Evolutionary conservation across 176 grass and related monocot species (phyloP).

Genomic region (Oryza meridionalis): DNA sequence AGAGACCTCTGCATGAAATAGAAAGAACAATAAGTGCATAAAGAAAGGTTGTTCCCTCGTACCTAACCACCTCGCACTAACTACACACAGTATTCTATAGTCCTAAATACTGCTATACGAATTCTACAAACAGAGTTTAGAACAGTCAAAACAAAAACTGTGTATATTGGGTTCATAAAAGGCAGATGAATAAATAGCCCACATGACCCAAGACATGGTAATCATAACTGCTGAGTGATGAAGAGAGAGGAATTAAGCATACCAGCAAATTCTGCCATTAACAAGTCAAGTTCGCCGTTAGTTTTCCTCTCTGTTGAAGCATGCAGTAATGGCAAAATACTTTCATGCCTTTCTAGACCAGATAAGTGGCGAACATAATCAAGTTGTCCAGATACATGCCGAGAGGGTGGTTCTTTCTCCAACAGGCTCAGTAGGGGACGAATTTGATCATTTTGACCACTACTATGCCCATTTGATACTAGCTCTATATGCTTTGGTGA

Average conservation of each 20-base stretch:
- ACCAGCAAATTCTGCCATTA: conserved; percentile 94
- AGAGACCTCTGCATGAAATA: conserved; percentile 75
- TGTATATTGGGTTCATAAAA: not conserved
- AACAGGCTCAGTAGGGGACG: conserved; percentile 90
- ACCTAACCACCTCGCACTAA: conserved; percentile 18
- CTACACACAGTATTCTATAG: not conserved
- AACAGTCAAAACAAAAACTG: not conserved
- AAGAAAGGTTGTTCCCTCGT: not conserved
- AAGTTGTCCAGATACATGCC: conserved; percentile 95
- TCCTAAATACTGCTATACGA: not conserved
- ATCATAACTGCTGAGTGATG: not conserved
- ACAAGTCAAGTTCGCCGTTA: conserved; percentile 89
- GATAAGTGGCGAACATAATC: conserved; percentile 84
- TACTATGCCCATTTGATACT: conserved; percentile 62
- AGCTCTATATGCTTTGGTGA: conserved; percentile 84
- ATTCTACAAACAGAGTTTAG: not conserved
- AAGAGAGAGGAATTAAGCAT: conserved; percentile 37
- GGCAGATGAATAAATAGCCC: conserved; percentile 14
- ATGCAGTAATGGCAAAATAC: conserved; percentile 95
- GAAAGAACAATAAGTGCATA: conserved; percentile 35
- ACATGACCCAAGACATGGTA: not conserved
- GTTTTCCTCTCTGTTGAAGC: conserved; percentile 78
- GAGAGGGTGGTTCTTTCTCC: conserved; percentile 95
- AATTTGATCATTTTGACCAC: conserved; percentile 72
- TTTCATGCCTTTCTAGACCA: conserved; percentile 95